A percentile compares a stretch with the other conserved stretches of the same genome.
These are phyloP conservation scores for Viola odorata DNA, from an alignment of 345 rosid genomes.

Conservation along the genomic window DNA sequence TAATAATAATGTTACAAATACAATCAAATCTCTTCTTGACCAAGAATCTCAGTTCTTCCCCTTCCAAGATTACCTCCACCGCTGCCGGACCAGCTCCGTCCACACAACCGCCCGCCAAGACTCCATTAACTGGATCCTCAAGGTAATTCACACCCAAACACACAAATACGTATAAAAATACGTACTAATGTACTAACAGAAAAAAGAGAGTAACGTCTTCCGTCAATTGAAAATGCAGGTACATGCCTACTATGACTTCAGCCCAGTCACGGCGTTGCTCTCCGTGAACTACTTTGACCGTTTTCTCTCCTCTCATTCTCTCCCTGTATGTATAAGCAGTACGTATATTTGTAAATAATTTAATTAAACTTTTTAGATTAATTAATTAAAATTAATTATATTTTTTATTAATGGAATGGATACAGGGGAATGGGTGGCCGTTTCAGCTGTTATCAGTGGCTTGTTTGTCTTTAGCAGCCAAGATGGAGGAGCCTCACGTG, in stretches of 20 bases:
- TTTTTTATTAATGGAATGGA: too few species aligned
- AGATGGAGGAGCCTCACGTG: constrained; percentile 50
- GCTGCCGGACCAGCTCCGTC: constrained; percentile 40
- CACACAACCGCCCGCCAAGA: constrained; percentile 58
- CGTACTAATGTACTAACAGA: too few species aligned
- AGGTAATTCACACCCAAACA: constrained; percentile 18
- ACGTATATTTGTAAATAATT: too few species aligned
- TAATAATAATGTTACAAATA: not conserved
- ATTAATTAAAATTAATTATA: too few species aligned
- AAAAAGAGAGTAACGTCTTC: not conserved
- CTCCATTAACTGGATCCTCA: constrained; percentile 65
- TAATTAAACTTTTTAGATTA: not conserved
- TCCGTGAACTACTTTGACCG: constrained; percentile 61
- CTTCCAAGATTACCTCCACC: constrained; percentile 32
- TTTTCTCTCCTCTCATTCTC: constrained; percentile 42
- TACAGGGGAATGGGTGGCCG: constrained; percentile 45
- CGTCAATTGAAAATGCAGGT: constrained; percentile 32
- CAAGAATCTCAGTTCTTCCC: constrained; percentile 38
- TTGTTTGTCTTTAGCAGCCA: constrained; percentile 62
- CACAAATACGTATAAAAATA: not conserved
- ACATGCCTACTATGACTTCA: constrained; percentile 40
- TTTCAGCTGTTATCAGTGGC: constrained; percentile 67
- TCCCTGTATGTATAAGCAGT: constrained; percentile 30
- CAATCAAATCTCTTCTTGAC: constrained; percentile 27
- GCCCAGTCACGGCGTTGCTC: constrained; percentile 48